A percentile compares a stretch with the other conserved stretches of the same genome.
Conservation (phyloP, 2,329 filamentous ascomycete genomes). For the Mollisiaceae sp. region DNA sequence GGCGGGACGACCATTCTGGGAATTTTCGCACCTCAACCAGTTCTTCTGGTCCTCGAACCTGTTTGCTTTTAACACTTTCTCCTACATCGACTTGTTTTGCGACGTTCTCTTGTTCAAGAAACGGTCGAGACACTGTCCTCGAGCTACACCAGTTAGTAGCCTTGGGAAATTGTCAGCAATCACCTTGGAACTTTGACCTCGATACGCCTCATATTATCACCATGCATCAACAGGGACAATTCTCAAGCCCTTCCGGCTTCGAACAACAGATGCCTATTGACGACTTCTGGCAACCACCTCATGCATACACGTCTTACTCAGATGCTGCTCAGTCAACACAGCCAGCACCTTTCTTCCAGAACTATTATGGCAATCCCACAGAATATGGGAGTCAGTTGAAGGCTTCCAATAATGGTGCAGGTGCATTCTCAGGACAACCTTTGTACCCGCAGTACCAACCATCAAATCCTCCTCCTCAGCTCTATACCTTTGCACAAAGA, state of each 20-base stretch:
- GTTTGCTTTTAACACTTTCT: background rate
- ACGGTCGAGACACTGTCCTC: background rate
- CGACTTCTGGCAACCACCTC: constrained; percentile 17
- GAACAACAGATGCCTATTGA: constrained; percentile 10
- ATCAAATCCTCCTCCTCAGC: constrained; percentile 1
- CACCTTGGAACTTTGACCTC: background rate
- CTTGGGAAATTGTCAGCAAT: background rate
- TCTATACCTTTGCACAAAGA: constrained; percentile 3
- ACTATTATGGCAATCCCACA: background rate
- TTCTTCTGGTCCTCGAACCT: background rate
- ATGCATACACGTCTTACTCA: constrained; percentile 1
- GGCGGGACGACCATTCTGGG: background rate
- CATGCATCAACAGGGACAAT: constrained; percentile 1
- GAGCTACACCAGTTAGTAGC: background rate
- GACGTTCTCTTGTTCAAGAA: background rate
- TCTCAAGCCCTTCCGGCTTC: background rate
- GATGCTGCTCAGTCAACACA: constrained; percentile 16
- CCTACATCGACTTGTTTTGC: background rate
- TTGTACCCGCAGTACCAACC: constrained; percentile 6
- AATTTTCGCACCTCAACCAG: background rate
- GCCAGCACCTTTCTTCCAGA: constrained; percentile 23
- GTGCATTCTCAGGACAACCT: constrained; percentile 14
- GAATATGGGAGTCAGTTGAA: constrained; percentile 8
- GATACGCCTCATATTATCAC: background rate
- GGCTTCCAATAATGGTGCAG: constrained; percentile 1